Base-by-base conservation (phyloP, 176 grass and related monocot genomes). In the Aegilops tauschii region DNA sequence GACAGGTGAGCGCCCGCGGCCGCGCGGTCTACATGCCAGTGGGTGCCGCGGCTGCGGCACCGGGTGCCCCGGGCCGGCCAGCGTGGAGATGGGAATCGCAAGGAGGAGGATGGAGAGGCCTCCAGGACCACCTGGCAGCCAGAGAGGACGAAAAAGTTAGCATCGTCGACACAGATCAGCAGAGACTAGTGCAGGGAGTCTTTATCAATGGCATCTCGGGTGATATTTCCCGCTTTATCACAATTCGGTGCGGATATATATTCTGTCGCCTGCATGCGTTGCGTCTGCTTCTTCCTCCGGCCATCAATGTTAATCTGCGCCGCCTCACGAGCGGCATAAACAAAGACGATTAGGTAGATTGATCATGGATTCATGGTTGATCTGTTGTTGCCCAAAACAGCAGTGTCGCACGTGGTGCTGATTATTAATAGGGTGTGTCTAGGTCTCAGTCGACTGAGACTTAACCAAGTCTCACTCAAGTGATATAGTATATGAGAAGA, bases 1-100 rank as follows among this genome's bases (percentile, higher is more conserved):
- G 88, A 62, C 83, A 67, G 16, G 78, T 90, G 88, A 84, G 78
- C 78, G 29, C 64, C 29, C 14, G 34, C 11, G 42, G 36, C 72
- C 10, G 79, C 35, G 39, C 18, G 72, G 56, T 18, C 88, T 71
- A 37, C 3, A 5, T 49, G 27, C 28, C 88, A 86, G 83, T 64
- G 87, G 75, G 74, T 5, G 52, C 52, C 1, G 45, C 5, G 18
- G 78, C 70, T 4, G 21, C 65, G 40, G 11, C 17, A 18, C 2
- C 49, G 3, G 30, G 83, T 90, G 63, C 29, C 35, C 36, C 62
- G 50, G 35, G 45, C 61, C 82, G 87, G 2, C 21, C 77, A 49
- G 69, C 83, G 83, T 81, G 88, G 77, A 69, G 42, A 5, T 12
- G 18, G 6, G 73, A 83, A 84, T 88, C 18, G 61, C 82, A 13